Evolutionary conservation across 2,329 filamentous ascomycete species (phyloP).

Genomic region (Zymoseptoria ardabiliae): DNA sequence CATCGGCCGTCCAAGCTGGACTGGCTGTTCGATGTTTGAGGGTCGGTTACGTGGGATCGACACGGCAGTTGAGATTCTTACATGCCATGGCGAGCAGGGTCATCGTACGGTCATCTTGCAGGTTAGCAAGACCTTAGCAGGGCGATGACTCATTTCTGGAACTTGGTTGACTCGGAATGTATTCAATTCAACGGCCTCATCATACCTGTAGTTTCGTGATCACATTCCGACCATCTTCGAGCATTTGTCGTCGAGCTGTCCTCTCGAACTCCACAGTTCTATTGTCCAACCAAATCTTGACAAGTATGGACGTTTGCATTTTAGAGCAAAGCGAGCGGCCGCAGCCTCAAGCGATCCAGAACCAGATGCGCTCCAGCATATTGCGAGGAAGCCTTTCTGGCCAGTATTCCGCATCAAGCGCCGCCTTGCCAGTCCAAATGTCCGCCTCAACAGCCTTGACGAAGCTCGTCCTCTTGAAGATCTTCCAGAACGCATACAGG

Average conservation of each 20-base stretch:
- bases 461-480: slow-evolving; percentile 53
- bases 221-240: neutral
- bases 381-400: slow-evolving; percentile 38
- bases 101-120: no score
- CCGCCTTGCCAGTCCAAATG: slow-evolving; percentile 42
- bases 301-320: neutral
- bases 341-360: slow-evolving; percentile 31
- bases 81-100: neutral
- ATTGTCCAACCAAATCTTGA: neutral
- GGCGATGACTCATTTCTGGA: neutral
- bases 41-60: neutral
- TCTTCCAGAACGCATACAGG: slow-evolving; percentile 57
- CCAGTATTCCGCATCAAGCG: slow-evolving; percentile 41
- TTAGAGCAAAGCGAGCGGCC: neutral
- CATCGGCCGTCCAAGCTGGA: neutral
- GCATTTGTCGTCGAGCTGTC: no score
- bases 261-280: neutral
- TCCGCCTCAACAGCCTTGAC: slow-evolving; percentile 37
- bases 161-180: neutral
- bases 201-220: neutral
- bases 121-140: neutral
- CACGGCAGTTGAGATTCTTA: neutral
- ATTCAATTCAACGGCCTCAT: neutral
- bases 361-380: slow-evolving; percentile 42
- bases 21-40: neutral